These are phyloP conservation scores for Aquanectria penicillioides DNA, from an alignment of 2,329 filamentous ascomycete species.

Conservation along the genomic window DNA sequence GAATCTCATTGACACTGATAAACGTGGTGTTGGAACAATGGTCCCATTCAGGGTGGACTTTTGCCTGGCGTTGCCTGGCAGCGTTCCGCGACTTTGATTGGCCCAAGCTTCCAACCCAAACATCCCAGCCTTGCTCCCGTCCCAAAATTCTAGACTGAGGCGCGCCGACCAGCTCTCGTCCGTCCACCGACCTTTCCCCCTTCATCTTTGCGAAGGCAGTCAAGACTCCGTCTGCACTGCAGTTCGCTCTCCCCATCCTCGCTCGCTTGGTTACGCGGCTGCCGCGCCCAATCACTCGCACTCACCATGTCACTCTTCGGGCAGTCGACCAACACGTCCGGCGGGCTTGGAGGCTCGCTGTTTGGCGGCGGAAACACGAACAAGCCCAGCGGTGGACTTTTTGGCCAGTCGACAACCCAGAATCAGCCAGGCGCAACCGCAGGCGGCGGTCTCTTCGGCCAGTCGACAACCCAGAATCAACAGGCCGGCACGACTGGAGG, in stretches of 20 bases:
- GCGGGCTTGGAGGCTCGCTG: slow-evolving; percentile 32
- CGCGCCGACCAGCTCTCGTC: slow-evolving; percentile 38
- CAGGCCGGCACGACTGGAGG: slow-evolving; percentile 40
- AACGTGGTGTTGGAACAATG: no score
- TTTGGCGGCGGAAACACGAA: slow-evolving; percentile 34
- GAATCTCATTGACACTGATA: no score
- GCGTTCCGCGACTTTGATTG: slow-evolving; percentile 42
- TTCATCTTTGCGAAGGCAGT: slow-evolving; percentile 26
- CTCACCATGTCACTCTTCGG: slow-evolving; percentile 50
- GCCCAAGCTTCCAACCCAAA: slow-evolving; percentile 44
- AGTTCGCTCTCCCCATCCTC: slow-evolving; percentile 13
- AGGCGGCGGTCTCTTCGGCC: slow-evolving; percentile 30
- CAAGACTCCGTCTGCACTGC: slow-evolving; percentile 22
- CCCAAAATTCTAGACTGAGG: slow-evolving; percentile 47
- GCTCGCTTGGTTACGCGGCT: no score
- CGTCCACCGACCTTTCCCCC: slow-evolving; percentile 30
- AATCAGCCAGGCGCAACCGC: slow-evolving; percentile 9
- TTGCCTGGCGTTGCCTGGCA: slow-evolving; percentile 28
- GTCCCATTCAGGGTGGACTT: slow-evolving; percentile 5
- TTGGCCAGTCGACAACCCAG: slow-evolving; percentile 4
- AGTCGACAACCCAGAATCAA: slow-evolving; percentile 26
- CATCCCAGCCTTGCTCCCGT: slow-evolving; percentile 40
- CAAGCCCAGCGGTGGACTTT: slow-evolving; percentile 29
- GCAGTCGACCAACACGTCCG: slow-evolving; percentile 37
- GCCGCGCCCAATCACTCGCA: no score